These are phyloP conservation scores for Sclerotinia spermophila DNA, from an alignment of 2,329 filamentous ascomycete species.

Conservation along the genomic window DNA sequence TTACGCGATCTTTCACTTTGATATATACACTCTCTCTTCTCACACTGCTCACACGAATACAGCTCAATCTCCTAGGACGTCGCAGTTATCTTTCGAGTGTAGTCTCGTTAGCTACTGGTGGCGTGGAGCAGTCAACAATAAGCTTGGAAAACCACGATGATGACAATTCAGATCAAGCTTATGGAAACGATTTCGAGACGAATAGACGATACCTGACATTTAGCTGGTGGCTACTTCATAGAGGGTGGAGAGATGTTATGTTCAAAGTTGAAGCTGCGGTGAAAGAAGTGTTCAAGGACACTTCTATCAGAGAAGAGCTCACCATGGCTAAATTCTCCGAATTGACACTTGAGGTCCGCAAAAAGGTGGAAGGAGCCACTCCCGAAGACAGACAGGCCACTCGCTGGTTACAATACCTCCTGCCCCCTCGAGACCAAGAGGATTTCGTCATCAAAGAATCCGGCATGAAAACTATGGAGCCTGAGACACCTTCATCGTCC, in stretches of 20 bases:
- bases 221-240: slow-evolving; percentile 96
- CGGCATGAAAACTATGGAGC: slow-evolving; percentile 61
- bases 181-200: slow-evolving; percentile 92
- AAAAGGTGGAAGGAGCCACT: slow-evolving; percentile 74
- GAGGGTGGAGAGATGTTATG: slow-evolving; percentile 81
- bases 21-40: slow-evolving; percentile 88
- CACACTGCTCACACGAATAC: slow-evolving; percentile 87
- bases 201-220: slow-evolving; percentile 94
- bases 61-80: slow-evolving; percentile 93
- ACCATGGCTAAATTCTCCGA: slow-evolving; percentile 76
- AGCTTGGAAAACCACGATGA: slow-evolving; percentile 92
- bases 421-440: slow-evolving; percentile 77
- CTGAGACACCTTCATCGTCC: slow-evolving; percentile 37
- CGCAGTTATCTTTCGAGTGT: slow-evolving; percentile 95
- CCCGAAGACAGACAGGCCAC: slow-evolving; percentile 56
- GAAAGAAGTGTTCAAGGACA: slow-evolving; percentile 79
- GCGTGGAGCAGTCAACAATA: slow-evolving; percentile 69
- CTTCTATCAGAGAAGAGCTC: slow-evolving; percentile 86
- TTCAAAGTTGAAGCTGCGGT: slow-evolving; percentile 80
- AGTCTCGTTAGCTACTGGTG: slow-evolving; percentile 78
- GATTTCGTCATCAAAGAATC: slow-evolving; percentile 81
- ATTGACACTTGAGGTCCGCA: slow-evolving; percentile 77
- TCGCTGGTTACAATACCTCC: slow-evolving; percentile 74
- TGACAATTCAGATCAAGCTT: slow-evolving; percentile 73
- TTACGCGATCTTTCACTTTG: slow-evolving; percentile 86